Base-by-base conservation (phyloP, 768 basidiomycete species). In the Exidia glandulosa region DNA sequence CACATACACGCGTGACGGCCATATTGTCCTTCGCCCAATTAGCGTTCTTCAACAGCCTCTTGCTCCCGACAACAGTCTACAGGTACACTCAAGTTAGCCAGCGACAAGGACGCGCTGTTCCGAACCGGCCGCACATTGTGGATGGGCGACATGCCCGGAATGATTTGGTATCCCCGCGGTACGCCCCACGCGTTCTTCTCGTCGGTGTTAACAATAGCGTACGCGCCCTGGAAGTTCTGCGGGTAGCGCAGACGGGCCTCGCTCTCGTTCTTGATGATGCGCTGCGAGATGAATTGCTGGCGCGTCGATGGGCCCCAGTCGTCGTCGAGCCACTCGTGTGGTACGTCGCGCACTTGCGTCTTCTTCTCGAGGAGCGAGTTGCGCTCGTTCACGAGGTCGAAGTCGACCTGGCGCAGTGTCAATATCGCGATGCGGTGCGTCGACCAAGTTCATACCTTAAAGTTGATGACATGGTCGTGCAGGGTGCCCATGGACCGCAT, bases 401-500 rank as follows among this genome's bases (percentile, higher is more conserved):
- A 77, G 61, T 87, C 85, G 63, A 86, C 79, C 71, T 81, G 75
- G 59, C 62, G 34, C 36, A 58, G n/a, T 37, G 36, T 12, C 12
- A 10, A 12, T 12, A 36, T 10, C 0, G 36, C 10, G 36, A 37
- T 19, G 36, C n/a, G 36, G 12, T 19, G 36, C 36, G 3, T 10
- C 36, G 36, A 19, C 19, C 12, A 37, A n/a, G 48, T 13, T 29
- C 61, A 10, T n/a, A 75, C 79, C 69, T 81, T 82, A 70, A 75
- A 83, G 67, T 84, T 84, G 66, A 87, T 81, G 33, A 86, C 78
- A 64, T 85, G 84, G 66, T 87, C 84, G 61, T 86, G 85, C 12
- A 86, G 68, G 37, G 78, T 83, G 12, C 85, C 85, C 81, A 85
- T 84, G n/a, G 76, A 77, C 2, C 75, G 77, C 33, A 82, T 76